These are phyloP conservation scores for Phylloporus scabripes DNA, from an alignment of 768 basidiomycete genomes.

Conservation along the genomic window DNA sequence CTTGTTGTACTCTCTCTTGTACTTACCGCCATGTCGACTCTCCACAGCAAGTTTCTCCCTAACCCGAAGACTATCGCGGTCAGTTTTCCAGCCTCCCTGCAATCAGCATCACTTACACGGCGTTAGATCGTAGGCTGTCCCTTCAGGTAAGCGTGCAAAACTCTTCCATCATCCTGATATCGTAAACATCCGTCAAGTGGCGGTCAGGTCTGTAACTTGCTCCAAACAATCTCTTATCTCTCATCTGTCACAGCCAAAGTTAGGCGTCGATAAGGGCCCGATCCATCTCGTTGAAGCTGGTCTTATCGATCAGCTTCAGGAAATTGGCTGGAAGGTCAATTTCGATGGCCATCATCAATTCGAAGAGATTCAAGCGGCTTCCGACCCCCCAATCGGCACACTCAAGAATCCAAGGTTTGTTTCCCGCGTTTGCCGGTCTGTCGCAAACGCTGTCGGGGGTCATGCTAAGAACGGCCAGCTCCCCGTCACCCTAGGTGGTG, in stretches of 20 bases:
- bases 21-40: slow-evolving; percentile 18
- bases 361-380: slow-evolving; percentile 56
- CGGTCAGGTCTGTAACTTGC: slow-evolving; percentile 23
- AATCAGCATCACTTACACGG: slow-evolving; percentile 7
- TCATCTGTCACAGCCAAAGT: slow-evolving; percentile 46
- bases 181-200: slow-evolving; percentile 20
- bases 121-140: slow-evolving; percentile 88
- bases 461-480: slow-evolving; percentile 77
- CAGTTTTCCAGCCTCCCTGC: slow-evolving; percentile 31
- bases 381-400: slow-evolving; percentile 69
- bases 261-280: slow-evolving; percentile 84
- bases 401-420: slow-evolving; percentile 90
- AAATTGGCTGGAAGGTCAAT: slow-evolving; percentile 82
- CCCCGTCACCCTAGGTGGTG: slow-evolving; percentile 90
- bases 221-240: slow-evolving; percentile 11
- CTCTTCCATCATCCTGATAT: slow-evolving; percentile 3
- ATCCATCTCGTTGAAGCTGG: slow-evolving; percentile 87
- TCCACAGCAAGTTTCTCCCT: slow-evolving; percentile 28
- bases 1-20: neutral
- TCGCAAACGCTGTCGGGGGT: slow-evolving; percentile 68
- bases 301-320: slow-evolving; percentile 66
- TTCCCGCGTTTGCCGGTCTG: slow-evolving; percentile 71
- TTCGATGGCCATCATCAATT: slow-evolving; percentile 92
- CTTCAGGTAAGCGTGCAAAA: slow-evolving; percentile 63
- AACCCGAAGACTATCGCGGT: slow-evolving; percentile 78